Evolutionary conservation across 768 basidiomycete species (phyloP).

Genomic region (Termitomyces heimii): DNA sequence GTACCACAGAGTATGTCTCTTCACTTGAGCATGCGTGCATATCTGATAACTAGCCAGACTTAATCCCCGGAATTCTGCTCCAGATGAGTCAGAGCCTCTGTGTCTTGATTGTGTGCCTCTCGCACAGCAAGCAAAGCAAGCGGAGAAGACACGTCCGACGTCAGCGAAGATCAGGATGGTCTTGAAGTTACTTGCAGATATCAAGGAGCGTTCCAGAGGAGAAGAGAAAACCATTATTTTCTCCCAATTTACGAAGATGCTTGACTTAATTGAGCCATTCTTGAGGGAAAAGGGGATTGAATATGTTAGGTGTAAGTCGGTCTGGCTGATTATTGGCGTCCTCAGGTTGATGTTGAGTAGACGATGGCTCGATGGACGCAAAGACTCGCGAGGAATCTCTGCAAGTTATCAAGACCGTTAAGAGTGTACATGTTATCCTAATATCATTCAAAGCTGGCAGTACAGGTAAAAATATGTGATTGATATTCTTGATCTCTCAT

Average conservation of each 20-base stretch:
- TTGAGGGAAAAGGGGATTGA: conserved; percentile 59
- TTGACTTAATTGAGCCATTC: conserved; percentile 85
- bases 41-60: conserved; percentile 24
- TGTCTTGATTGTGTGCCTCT: conserved; percentile 58
- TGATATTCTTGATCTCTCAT: not conserved
- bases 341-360: conserved; percentile 33
- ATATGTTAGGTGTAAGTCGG: conserved; percentile 79
- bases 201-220: conserved; percentile 49
- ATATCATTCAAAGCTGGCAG: conserved; percentile 97
- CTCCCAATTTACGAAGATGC: conserved; percentile 86
- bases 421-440: conserved; percentile 66
- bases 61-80: conserved; percentile 27
- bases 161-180: conserved; percentile 89
- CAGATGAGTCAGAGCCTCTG: conserved; percentile 36
- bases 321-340: conserved; percentile 1
- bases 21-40: not conserved
- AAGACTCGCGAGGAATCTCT: conserved; percentile 73
- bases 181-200: conserved; percentile 60
- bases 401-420: conserved; percentile 60
- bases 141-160: conserved; percentile 51
- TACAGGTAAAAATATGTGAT: conserved; percentile 55
- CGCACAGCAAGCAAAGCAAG: conserved; percentile 39
- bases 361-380: conserved; percentile 83
- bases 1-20: conserved; percentile 49
- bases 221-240: conserved; percentile 95